phyloP scores from a whole-genome alignment of 2,329 filamentous ascomycete species.

The Colletotrichum melonis region DNA sequence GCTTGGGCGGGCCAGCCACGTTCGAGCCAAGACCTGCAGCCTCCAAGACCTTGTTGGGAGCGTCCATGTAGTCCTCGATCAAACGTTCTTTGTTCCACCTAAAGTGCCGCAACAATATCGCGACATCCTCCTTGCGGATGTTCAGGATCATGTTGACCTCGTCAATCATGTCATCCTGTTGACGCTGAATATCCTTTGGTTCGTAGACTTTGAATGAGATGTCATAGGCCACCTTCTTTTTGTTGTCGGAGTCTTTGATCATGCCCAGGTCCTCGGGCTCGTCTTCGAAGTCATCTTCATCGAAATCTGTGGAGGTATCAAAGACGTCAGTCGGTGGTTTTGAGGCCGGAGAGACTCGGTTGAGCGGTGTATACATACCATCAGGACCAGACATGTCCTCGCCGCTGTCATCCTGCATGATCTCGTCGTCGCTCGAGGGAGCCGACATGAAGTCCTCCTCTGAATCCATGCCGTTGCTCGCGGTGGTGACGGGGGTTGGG shows the following conservation, averaged over 20 bases:
- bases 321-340: constrained; percentile 8
- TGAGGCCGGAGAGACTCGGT: constrained; percentile 34
- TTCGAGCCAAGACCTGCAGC: constrained; percentile 82
- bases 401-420: constrained; percentile 82
- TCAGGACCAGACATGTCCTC: constrained; percentile 71
- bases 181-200: constrained; percentile 82
- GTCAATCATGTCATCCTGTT: constrained; percentile 87
- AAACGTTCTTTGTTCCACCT: constrained; percentile 97
- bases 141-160: constrained; percentile 94
- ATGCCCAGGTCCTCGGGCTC: constrained; percentile 67
- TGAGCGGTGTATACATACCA: constrained; percentile 50
- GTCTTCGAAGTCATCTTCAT: constrained; percentile 67
- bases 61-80: constrained; percentile 97
- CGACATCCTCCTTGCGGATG: constrained; percentile 87
- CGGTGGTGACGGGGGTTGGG: constrained; percentile 67
- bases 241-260: constrained; percentile 74
- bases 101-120: constrained; percentile 88
- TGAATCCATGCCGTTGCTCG: constrained; percentile 82
- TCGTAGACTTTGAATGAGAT: constrained; percentile 86
- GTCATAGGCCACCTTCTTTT: constrained; percentile 81
- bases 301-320: constrained; percentile 60
- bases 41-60: constrained; percentile 81
- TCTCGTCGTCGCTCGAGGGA: constrained; percentile 80
- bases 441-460: constrained; percentile 94
- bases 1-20: constrained; percentile 70